Percentiles rank a stretch among this genome's conserved stretches.
Evolutionary conservation across 768 basidiomycete genomes (phyloP).

Genomic region (Porphyrellus cyaneotinctus): DNA sequence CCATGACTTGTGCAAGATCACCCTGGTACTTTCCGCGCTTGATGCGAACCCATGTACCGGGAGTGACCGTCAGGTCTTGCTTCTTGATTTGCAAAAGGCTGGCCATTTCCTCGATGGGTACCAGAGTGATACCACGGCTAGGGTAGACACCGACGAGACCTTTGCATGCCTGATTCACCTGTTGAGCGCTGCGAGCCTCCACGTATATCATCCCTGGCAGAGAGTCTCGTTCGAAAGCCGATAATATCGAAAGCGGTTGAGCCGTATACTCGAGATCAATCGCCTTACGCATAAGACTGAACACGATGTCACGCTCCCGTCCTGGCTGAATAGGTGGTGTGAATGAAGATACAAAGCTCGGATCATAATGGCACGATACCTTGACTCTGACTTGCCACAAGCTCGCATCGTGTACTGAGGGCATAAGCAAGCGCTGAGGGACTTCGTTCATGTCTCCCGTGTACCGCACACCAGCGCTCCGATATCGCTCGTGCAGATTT

Average conservation of each 20-base stretch:
- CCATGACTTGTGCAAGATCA: conserved; percentile 93
- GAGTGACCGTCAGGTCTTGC: conserved; percentile 77
- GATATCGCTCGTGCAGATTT: conserved; percentile 75
- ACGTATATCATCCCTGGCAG: conserved; percentile 95
- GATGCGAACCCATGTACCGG: conserved; percentile 93
- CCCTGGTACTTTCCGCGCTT: conserved; percentile 91
- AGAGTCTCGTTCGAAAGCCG: conserved; percentile 95
- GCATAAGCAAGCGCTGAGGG: conserved; percentile 92
- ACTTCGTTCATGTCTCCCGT: conserved; percentile 91
- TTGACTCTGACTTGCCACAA: conserved; percentile 95
- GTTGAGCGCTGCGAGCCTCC: conserved; percentile 84
- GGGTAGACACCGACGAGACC: conserved; percentile 93
- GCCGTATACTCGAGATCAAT: conserved; percentile 78
- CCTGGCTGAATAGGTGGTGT: conserved; percentile 55
- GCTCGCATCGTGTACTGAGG: conserved; percentile 91
- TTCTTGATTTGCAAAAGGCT: conserved; percentile 94
- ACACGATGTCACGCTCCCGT: conserved; percentile 88
- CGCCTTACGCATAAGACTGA: conserved; percentile 92
- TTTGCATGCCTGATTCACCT: conserved; percentile 78
- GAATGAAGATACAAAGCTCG: background rate
- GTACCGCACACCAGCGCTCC: conserved; percentile 65
- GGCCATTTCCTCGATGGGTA: conserved; percentile 98
- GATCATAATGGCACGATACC: conserved; percentile 40
- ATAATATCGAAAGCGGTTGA: conserved; percentile 78
- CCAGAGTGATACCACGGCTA: conserved; percentile 74